phyloP scores from a whole-genome alignment of 2,329 filamentous ascomycete genomes.

The Botrytis porri region DNA sequence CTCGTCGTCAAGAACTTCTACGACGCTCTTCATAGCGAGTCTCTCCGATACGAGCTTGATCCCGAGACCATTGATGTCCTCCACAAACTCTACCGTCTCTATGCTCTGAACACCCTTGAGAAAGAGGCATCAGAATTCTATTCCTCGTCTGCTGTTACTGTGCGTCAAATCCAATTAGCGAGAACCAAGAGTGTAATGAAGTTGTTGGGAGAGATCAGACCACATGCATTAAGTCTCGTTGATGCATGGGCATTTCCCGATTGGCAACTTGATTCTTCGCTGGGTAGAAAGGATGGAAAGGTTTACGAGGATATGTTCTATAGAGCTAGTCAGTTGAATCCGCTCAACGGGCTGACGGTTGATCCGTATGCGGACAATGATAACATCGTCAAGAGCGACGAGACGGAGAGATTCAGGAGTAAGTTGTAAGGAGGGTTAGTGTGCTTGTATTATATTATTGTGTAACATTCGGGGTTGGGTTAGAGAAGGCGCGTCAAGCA shows the following conservation, averaged over 20 bases:
- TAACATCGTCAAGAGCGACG: slow-evolving; percentile 59
- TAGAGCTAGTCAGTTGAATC: slow-evolving; percentile 68
- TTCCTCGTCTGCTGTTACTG: slow-evolving; percentile 63
- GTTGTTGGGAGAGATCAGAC: slow-evolving; percentile 67
- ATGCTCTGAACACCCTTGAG: slow-evolving; percentile 64
- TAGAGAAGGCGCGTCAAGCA: background rate
- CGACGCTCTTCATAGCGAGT: slow-evolving; percentile 56
- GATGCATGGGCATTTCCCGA: slow-evolving; percentile 76
- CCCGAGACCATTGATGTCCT: slow-evolving; percentile 55
- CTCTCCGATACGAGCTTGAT: slow-evolving; percentile 54
- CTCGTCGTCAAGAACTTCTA: slow-evolving; percentile 80
- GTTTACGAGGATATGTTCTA: slow-evolving; percentile 78
- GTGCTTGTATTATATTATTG: background rate
- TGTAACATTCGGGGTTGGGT: background rate
- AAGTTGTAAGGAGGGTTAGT: slow-evolving; percentile 44
- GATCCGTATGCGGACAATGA: slow-evolving; percentile 67
- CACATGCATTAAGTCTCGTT: slow-evolving; percentile 68
- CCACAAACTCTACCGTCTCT: slow-evolving; percentile 65
- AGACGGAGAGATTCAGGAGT: slow-evolving; percentile 46
- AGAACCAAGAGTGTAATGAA: slow-evolving; percentile 66
- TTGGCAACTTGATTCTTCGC: slow-evolving; percentile 70
- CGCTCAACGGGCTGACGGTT: slow-evolving; percentile 67
- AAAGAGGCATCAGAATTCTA: slow-evolving; percentile 71
- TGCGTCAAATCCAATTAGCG: slow-evolving; percentile 68
- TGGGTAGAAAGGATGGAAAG: slow-evolving; percentile 69